Base-by-base conservation (phyloP, 768 basidiomycete genomes). In the Piloderma croceum region DNA sequence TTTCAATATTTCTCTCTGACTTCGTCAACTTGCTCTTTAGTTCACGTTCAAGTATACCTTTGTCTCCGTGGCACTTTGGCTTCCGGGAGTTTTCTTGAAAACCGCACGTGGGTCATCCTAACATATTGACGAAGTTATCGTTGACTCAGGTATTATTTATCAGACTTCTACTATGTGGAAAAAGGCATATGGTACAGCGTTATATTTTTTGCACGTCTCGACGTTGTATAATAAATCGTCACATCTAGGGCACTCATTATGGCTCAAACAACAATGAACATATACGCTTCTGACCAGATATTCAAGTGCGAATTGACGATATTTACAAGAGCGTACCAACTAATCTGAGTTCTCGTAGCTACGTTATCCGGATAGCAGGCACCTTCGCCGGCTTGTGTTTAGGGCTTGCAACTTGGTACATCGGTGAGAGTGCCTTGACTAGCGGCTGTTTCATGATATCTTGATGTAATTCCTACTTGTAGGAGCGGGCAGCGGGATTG, bases 231-330 rank as follows among this genome's bases (percentile, higher is more conserved):
- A 22, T 19, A 50, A 36, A 38, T 23, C 13, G 10, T 24, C 5
- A 19, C n/a, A n/a, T 24, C 5, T 31, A 66, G 74, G 76, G 74
- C 74, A 4, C 56, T 79, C 35, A 76, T 79, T 50, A 79, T 77
- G 73, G 70, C 74, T 0, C 79, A 80, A 48, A 77, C 73, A 1
- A 76, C 72, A 11, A 43, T 79, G 38, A 76, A 71, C 34, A 67
- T 79, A 24, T 79, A 70, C 48, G 67, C 70, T 3, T 74, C 76
- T 7, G 77, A 81, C 53, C 79, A 80, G 51, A 66, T 79, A 5
- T 70, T 52, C 56, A 71, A 71, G 70, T 70, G 37, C 20, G 60
- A 49, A 6, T 4, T 15, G 24, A 12, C 5, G n/a, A 6, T 24
- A 23, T 7, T 23, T 33, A n/a, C 31, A 27, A n/a, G 21, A 20